Conservation (phyloP, 345 rosid genomes). For the Gossypium thurberi region DNA sequence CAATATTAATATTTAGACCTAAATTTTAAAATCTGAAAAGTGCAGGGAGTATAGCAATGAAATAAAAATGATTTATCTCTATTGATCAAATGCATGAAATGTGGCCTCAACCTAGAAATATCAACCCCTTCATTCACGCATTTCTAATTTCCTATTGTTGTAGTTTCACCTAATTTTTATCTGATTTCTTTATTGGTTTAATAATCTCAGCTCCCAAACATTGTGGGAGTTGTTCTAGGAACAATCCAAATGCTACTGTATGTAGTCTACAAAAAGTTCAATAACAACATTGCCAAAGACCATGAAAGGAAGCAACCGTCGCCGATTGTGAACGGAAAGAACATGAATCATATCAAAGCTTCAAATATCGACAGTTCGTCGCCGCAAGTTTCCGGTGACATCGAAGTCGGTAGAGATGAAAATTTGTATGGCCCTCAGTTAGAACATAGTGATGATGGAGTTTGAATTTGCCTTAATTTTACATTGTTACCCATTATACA, state of each 20-base stretch:
- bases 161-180: not conserved
- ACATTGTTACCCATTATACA: not conserved
- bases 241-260: slow-evolving; percentile 34
- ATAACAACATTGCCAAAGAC: not conserved
- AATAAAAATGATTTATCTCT: not conserved
- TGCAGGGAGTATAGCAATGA: too few species aligned
- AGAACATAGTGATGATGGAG: not conserved
- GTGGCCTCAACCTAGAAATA: not conserved
- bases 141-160: not conserved
- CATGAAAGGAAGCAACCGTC: not conserved
- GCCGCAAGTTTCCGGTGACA: not conserved
- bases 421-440: not conserved
- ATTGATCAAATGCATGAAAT: not conserved
- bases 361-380: not conserved
- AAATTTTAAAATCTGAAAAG: too few species aligned
- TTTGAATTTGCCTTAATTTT: not conserved
- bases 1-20: too few species aligned
- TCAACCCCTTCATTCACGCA: not conserved
- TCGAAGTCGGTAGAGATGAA: slow-evolving; percentile 4
- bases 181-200: not conserved
- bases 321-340: not conserved
- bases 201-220: slow-evolving; percentile 35
- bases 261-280: slow-evolving; percentile 22
- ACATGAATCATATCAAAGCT: not conserved
- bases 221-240: slow-evolving; percentile 33